Evolutionary conservation across 306 rosid species (phyloP).

Genomic region (Prunus campanulata): DNA sequence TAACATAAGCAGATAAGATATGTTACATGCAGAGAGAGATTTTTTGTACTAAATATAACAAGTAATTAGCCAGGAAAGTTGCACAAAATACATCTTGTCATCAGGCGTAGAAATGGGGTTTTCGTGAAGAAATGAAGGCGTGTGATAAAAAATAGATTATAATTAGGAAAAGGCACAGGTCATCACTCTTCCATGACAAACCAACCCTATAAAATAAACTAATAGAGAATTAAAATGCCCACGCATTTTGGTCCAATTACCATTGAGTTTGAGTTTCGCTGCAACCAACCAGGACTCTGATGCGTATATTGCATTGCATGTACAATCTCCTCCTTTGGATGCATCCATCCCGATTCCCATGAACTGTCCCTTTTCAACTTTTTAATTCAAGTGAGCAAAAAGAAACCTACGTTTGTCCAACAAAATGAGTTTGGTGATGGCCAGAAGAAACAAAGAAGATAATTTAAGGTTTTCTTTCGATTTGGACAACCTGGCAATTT

Average conservation of each 20-base stretch:
- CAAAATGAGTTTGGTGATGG: slow-evolving; percentile 28
- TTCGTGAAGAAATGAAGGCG: slow-evolving; percentile 54
- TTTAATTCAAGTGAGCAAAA: not conserved
- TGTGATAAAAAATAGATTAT: slow-evolving; percentile 26
- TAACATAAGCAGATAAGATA: slow-evolving; percentile 9
- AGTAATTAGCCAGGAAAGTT: not conserved
- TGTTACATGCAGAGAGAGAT: not conserved
- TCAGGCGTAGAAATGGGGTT: not conserved
- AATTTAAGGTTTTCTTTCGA: slow-evolving; percentile 18
- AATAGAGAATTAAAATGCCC: not conserved
- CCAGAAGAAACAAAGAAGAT: slow-evolving; percentile 4
- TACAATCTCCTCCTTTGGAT: too few relatives aligned
- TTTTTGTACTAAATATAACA: slow-evolving; percentile 1
- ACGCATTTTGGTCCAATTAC: not conserved
- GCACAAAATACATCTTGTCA: too few relatives aligned
- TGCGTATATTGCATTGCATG: not conserved
- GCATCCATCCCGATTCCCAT: too few relatives aligned
- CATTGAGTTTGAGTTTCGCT: not conserved
- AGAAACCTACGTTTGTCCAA: slow-evolving; percentile 24
- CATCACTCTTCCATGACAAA: slow-evolving; percentile 18
- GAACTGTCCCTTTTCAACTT: not conserved
- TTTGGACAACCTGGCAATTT: slow-evolving; percentile 31
- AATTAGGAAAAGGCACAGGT: slow-evolving; percentile 18
- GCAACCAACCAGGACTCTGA: slow-evolving; percentile 1
- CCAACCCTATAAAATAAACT: not conserved